Evolutionary conservation across 257 asterid genomes (phyloP), one percentile per base, ranked within the genome.

Genomic region (Dorcoceras hygrometricum): DNA sequence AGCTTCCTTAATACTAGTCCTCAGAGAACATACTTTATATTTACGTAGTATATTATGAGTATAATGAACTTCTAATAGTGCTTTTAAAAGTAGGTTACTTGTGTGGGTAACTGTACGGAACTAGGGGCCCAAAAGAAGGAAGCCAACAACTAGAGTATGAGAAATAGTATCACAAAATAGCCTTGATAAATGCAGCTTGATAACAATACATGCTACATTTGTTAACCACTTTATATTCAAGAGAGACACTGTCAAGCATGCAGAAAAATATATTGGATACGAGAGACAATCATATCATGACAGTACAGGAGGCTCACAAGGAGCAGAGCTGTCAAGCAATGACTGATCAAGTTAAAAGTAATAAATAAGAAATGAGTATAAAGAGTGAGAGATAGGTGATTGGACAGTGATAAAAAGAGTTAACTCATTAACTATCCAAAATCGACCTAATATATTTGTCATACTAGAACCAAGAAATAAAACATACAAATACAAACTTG

Each of bases 301-400:
- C n/a, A 66, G 29, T 29, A 25, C 43, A 48, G 16, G 22, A 24
- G 51, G 63, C 63, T 76, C 63, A 76, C 10, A 24, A 61, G n/a
- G 57, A 71, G 31, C 54, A 36, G 10, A 54, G 27, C 54, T 4
- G 18, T 46, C 54, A 46, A 46, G 22, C 54, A 46, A 16, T 46
- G 63, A 63, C 80, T 57, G 71, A 24, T 55, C 20, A 26, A 71
- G 46, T 59, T 54, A 8, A 60, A n/a, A 36, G 39, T 19, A 66
- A 14, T 63, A 39, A 23, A 23, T 39, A 66, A 71, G 46, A 58
- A n/a, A 31, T 34, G 51, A 53, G 27, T 8, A 16, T 48, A 25
- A 39, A 16, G 54, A 46, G 54, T 16, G 22, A 14, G 22, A 46
- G 22, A 46, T 6, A 8, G 5, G 22, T 16, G 22, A 46, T 16